Conservation (phyloP, 768 basidiomycete species). For the Crucibulum laeve region DNA sequence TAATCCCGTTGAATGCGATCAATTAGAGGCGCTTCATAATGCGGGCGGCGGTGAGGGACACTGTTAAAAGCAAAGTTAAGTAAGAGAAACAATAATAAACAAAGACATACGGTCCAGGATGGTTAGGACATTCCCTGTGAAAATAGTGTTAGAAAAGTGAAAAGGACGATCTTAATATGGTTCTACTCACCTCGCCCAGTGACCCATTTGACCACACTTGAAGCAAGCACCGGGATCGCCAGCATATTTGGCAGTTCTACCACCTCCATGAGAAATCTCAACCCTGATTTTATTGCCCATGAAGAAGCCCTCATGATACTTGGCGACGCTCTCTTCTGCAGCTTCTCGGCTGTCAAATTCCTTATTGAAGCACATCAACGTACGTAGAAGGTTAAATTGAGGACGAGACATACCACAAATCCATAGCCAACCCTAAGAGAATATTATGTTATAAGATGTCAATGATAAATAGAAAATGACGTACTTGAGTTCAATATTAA, state of each 20-base stretch:
- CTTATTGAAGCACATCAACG: constrained; percentile 27
- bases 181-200: constrained; percentile 82
- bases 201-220: constrained; percentile 80
- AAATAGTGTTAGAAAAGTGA: constrained; percentile 3
- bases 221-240: constrained; percentile 89
- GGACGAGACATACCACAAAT: constrained; percentile 66
- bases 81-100: background rate
- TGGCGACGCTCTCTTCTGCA: constrained; percentile 82
- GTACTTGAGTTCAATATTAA: constrained; percentile 80
- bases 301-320: constrained; percentile 86
- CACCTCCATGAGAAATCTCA: constrained; percentile 81
- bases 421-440: constrained; percentile 74
- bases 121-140: constrained; percentile 68
- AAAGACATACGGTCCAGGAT: constrained; percentile 45
- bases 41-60: constrained; percentile 34
- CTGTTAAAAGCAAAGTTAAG: constrained; percentile 9
- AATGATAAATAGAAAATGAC: constrained; percentile 23
- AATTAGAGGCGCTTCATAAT: constrained; percentile 47
- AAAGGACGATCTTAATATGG: background rate
- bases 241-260: constrained; percentile 73
- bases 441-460: constrained; percentile 9
- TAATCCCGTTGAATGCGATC: constrained; percentile 64
- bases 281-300: constrained; percentile 93
- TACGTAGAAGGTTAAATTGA: constrained; percentile 4
- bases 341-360: constrained; percentile 81